A percentile compares a stretch with the other conserved stretches of the same genome.
Conservation (phyloP, 164 flowering plant species). For the Macadamia integrifolia region DNA sequence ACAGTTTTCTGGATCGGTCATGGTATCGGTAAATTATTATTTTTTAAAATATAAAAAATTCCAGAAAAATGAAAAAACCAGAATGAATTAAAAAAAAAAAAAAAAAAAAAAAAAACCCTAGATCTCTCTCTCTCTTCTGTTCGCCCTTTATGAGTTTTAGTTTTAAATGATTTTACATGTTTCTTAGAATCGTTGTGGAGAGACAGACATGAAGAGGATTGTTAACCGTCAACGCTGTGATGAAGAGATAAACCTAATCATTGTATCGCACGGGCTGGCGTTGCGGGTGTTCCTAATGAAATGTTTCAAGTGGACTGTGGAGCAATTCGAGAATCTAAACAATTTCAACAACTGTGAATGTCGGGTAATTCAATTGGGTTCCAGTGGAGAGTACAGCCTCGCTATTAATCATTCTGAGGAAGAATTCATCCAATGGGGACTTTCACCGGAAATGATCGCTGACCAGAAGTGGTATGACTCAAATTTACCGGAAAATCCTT, state of each 20-base stretch:
- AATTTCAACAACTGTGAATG: conserved; percentile 68
- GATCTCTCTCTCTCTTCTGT: too few species aligned
- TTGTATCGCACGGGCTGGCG: conserved; percentile 73
- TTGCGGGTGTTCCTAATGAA: conserved; percentile 81
- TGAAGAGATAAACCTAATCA: conserved; percentile 60
- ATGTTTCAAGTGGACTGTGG: conserved; percentile 98
- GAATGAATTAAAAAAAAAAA: too few species aligned
- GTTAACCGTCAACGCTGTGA: conserved; percentile 21
- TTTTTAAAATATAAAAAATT: too few species aligned
- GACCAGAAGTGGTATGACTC: conserved; percentile 58
- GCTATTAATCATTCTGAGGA: conserved; percentile 74
- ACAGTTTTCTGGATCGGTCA: too few species aligned
- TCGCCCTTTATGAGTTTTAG: too few species aligned
- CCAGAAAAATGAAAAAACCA: too few species aligned
- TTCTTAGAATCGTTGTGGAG: conserved; percentile 94
- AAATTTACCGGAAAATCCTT: too few species aligned
- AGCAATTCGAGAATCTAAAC: conserved; percentile 77
- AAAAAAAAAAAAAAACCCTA: too few species aligned
- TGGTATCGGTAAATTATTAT: too few species aligned
- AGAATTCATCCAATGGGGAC: conserved; percentile 77
- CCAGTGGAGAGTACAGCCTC: conserved; percentile 86
- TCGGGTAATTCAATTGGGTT: conserved; percentile 79
- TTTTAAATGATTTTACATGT: conserved; percentile 36
- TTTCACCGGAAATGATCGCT: conserved; percentile 77
- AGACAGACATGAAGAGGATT: conserved; percentile 77